phyloP scores from a whole-genome alignment of 2,329 filamentous ascomycete genomes.

The Colletotrichum shisoi region DNA sequence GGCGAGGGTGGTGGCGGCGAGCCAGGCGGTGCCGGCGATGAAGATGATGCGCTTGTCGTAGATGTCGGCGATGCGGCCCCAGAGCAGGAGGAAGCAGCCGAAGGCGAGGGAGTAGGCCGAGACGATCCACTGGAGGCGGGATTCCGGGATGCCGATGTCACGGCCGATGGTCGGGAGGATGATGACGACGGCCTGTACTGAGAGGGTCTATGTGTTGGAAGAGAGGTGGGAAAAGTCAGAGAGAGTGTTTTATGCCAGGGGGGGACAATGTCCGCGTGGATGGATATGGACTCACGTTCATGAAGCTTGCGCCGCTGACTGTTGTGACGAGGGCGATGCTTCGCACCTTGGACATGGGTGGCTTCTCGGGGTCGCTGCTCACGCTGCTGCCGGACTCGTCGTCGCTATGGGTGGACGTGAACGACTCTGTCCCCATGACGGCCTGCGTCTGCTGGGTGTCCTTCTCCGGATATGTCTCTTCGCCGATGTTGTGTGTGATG shows the following conservation, averaged over 20 bases:
- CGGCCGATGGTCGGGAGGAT: slow-evolving; percentile 68
- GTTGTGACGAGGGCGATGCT: slow-evolving; percentile 64
- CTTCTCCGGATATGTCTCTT: slow-evolving; percentile 22
- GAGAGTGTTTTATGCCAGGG: not conserved
- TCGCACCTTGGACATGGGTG: slow-evolving; percentile 58
- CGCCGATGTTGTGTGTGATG: slow-evolving; percentile 15
- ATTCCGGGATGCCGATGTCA: slow-evolving; percentile 64
- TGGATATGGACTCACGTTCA: slow-evolving; percentile 55
- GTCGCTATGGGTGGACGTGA: slow-evolving; percentile 26
- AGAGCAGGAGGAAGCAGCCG: slow-evolving; percentile 72
- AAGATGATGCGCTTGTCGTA: slow-evolving; percentile 73
- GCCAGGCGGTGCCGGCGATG: slow-evolving; percentile 69
- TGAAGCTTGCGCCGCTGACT: slow-evolving; percentile 63
- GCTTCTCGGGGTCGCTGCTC: slow-evolving; percentile 29
- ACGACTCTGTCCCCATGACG: not conserved
- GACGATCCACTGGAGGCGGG: slow-evolving; percentile 70
- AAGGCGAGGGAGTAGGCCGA: slow-evolving; percentile 72
- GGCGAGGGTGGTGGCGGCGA: slow-evolving; percentile 64
- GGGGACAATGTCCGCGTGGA: too few species aligned
- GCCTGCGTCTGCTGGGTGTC: not conserved
- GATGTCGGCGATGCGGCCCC: slow-evolving; percentile 72
- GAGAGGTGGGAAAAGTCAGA: not conserved
- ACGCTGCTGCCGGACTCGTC: slow-evolving; percentile 38
- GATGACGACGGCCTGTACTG: slow-evolving; percentile 67
- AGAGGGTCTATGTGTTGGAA: slow-evolving; percentile 56